Percentiles rank a stretch among this genome's conserved stretches.
These are phyloP conservation scores for Botryotinia narcissicola DNA, from an alignment of 2,329 filamentous ascomycete species.

Conservation along the genomic window DNA sequence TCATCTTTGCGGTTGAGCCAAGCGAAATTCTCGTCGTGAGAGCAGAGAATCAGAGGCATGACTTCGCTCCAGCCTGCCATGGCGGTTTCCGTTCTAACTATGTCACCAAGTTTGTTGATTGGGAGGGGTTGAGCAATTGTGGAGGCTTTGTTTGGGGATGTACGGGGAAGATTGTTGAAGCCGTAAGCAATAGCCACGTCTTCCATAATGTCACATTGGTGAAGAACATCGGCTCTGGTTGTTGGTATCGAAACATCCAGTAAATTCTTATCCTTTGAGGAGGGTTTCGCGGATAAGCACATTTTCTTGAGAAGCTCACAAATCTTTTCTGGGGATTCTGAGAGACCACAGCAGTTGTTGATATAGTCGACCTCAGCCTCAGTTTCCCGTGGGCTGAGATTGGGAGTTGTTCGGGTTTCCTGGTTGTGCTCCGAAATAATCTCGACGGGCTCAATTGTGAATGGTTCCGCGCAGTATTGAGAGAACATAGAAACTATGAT, in stretches of 20 bases:
- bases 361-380: conserved; percentile 90
- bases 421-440: conserved; percentile 90
- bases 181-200: conserved; percentile 95
- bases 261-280: conserved; percentile 63
- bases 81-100: conserved; percentile 82
- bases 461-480: conserved; percentile 80
- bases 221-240: conserved; percentile 89
- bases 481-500: conserved; percentile 98
- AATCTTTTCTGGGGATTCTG: conserved; percentile 70
- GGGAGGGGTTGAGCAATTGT: conserved; percentile 83
- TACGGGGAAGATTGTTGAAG: conserved; percentile 90
- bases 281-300: conserved; percentile 79
- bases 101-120: conserved; percentile 93
- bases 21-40: conserved; percentile 95
- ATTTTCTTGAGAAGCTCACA: conserved; percentile 83
- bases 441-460: conserved; percentile 90
- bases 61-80: conserved; percentile 97
- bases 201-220: conserved; percentile 98
- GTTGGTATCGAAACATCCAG: conserved; percentile 82
- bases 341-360: conserved; percentile 85
- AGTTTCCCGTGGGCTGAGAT: conserved; percentile 71
- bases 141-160: conserved; percentile 80
- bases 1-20: conserved; percentile 92
- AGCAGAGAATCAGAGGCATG: conserved; percentile 93
- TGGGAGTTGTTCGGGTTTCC: conserved; percentile 76